Evolutionary conservation across 768 basidiomycete genomes (phyloP), one percentile per base, ranked within the genome.

Genomic region (Pluteus cervinus): DNA sequence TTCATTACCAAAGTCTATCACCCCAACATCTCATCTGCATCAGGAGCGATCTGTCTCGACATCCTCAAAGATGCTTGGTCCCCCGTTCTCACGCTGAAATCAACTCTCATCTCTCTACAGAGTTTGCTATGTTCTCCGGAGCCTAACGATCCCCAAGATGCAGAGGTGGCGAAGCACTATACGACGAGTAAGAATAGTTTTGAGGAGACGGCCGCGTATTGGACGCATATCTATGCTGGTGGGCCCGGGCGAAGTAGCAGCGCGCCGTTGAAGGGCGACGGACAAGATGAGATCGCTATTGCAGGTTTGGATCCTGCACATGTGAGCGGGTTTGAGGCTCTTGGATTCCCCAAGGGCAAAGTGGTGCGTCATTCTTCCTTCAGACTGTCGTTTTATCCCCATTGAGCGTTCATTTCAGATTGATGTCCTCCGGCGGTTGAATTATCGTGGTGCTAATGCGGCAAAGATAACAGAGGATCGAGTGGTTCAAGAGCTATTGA

Each of bases 1-100:
- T 97, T 98, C 63, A 80, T 94, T 44, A 98, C 93, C 24, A 91
- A 91, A 59, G 85, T 94, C 20, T 96, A 91, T 56, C 91, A 98
- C 57, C 93, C 93, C 3, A 98, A 98, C 53, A 73, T 98, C 26
- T 94, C 91, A 14, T 93, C 89, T 16, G 86, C 84, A 23, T 90
- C 87, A 2, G 93, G 93, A 33, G 91, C 89, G 30, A 97, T 97
- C 63, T 97, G 92, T 60, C 79, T 91, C 39, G 89, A 91, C 62
- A 86, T 81, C 57, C 68, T 81, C 55, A 79, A 75, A 46, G 91
- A 96, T 51, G 86, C 87, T n/a, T 93, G 89, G 89, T 86, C 83
- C 5, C 89, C 92, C 30, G 91, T 97, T 22, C 75, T 96, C 41
- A 96, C 93, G 2, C 81, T 98, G 55, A 97, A 96, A 60, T 91